Conservation (phyloP, 257 asterid species). For the Solanum clarkiae region DNA sequence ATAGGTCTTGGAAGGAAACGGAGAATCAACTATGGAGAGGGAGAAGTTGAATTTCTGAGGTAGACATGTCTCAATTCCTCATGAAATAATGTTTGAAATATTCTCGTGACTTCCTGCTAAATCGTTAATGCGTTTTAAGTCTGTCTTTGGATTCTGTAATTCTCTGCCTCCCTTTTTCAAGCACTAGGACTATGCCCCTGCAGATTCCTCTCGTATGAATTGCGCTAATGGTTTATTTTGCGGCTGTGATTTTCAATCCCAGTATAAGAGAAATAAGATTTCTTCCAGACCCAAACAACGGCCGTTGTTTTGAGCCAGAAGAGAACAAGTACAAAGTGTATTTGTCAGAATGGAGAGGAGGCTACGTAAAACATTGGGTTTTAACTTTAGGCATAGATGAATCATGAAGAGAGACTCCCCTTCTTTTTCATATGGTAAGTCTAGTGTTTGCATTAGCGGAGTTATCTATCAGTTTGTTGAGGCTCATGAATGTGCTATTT, state of each 20-base stretch:
- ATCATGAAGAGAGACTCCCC: neutral
- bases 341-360: too few species aligned
- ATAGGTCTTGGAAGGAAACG: too few species aligned
- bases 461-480: neutral
- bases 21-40: too few species aligned
- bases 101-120: neutral
- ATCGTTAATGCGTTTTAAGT: neutral
- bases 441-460: neutral
- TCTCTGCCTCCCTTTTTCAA: neutral
- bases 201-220: neutral
- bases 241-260: neutral
- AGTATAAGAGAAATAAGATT: neutral
- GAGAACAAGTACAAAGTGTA: neutral
- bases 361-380: neutral
- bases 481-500: neutral
- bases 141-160: neutral
- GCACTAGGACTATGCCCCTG: too few species aligned
- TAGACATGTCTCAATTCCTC: neutral
- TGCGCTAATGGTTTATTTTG: neutral
- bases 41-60: too few species aligned
- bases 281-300: neutral
- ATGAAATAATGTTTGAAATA: neutral
- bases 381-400: neutral
- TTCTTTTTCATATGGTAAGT: accelerated
- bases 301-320: neutral